These are phyloP conservation scores for Syzygium jambos DNA, from an alignment of 345 rosid species.

Conservation along the genomic window DNA sequence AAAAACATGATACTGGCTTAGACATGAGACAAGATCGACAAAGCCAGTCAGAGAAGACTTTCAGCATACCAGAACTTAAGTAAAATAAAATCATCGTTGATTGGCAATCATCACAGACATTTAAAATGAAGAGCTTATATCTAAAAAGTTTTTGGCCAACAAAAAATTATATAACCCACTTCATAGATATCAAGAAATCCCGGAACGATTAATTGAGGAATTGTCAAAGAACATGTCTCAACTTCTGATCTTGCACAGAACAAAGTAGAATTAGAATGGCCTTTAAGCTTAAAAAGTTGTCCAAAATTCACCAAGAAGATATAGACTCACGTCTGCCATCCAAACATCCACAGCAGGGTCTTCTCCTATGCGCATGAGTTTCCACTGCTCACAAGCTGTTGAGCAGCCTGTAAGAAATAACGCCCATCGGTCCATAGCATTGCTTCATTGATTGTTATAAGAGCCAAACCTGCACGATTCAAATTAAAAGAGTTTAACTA, in stretches of 20 bases:
- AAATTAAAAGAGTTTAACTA: background rate
- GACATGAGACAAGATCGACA: background rate
- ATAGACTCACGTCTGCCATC: conserved; percentile 67
- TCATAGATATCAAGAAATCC: background rate
- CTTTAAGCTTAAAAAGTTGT: background rate
- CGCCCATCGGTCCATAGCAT: conserved; percentile 94
- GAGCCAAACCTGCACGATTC: conserved; percentile 62
- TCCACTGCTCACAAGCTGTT: conserved; percentile 79
- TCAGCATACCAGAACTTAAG: background rate
- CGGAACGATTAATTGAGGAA: background rate
- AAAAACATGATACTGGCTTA: background rate
- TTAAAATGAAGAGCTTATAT: background rate
- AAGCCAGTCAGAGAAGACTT: background rate
- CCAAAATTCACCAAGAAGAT: background rate
- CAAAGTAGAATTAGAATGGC: background rate
- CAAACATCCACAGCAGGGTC: conserved; percentile 76
- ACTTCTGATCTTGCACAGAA: background rate
- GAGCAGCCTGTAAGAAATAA: conserved; percentile 80
- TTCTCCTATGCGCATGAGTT: conserved; percentile 91
- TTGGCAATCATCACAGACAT: background rate
- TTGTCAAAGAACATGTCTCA: background rate
- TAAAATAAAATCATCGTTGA: background rate
- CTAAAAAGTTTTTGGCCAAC: background rate
- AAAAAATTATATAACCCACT: background rate
- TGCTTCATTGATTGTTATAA: conserved; percentile 65